These are phyloP conservation scores for Aspergillus incahuasiensis DNA, from an alignment of 495 filamentous ascomycete genomes.

Conservation along the genomic window DNA sequence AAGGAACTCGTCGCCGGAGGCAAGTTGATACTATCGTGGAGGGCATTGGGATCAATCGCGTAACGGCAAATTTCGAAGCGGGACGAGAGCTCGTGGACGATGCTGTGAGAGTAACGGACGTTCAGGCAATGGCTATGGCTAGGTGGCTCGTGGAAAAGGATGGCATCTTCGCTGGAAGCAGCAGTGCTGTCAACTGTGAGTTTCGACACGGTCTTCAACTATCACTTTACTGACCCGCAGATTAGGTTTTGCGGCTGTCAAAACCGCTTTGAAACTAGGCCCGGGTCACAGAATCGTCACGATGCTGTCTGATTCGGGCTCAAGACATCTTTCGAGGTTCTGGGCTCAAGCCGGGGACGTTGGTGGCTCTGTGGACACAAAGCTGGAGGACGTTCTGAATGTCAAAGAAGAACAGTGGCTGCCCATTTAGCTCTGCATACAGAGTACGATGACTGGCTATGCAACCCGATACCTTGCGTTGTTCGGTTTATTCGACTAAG, in stretches of 20 bases:
- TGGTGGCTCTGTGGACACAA: slow-evolving; percentile 51
- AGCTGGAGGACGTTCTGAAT: slow-evolving; percentile 49
- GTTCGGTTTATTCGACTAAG: neutral
- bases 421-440: neutral
- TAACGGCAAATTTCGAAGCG: slow-evolving; percentile 87
- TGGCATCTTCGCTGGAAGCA: slow-evolving; percentile 90
- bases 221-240: neutral
- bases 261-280: slow-evolving; percentile 68
- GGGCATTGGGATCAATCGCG: slow-evolving; percentile 88
- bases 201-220: slow-evolving; percentile 10
- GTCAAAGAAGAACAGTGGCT: slow-evolving; percentile 30
- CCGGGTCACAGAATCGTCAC: slow-evolving; percentile 83
- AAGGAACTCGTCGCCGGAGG: slow-evolving; percentile 80
- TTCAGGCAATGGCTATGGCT: slow-evolving; percentile 89
- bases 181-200: slow-evolving; percentile 89
- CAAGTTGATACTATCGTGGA: slow-evolving; percentile 97
- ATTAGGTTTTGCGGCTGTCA: slow-evolving; percentile 73
- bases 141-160: slow-evolving; percentile 94
- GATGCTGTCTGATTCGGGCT: slow-evolving; percentile 85
- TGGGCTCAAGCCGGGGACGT: slow-evolving; percentile 78
- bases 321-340: slow-evolving; percentile 88
- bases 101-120: slow-evolving; percentile 86
- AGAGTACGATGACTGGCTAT: neutral
- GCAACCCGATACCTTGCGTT: neutral
- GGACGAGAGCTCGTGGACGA: slow-evolving; percentile 82